Percentiles rank a stretch among this genome's conserved stretches.
Evolutionary conservation across 345 rosid genomes (phyloP).

Genomic region (Raphanus sativus): DNA sequence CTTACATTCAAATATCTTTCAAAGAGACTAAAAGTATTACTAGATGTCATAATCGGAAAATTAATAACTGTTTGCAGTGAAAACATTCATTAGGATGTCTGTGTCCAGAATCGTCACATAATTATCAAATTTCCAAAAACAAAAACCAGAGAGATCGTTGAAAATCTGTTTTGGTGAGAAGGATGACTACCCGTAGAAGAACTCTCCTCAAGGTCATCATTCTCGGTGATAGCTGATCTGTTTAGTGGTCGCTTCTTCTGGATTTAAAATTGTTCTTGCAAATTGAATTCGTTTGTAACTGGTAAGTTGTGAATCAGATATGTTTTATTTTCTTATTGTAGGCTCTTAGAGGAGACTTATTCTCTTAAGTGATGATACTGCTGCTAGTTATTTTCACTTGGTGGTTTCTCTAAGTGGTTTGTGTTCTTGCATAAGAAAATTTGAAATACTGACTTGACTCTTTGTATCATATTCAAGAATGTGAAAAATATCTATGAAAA

Average conservation of each 20-base stretch:
- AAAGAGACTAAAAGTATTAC: not conserved
- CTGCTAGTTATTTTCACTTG: not conserved
- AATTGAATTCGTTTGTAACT: not conserved
- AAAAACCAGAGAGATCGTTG: too few species aligned
- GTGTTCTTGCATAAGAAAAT: not conserved
- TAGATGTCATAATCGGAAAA: not conserved
- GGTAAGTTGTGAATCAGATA: not conserved
- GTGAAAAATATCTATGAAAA: not conserved
- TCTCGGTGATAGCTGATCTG: slow-evolving; percentile 60
- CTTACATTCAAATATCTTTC: not conserved
- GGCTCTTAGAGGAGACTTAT: not conserved
- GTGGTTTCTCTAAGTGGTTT: not conserved
- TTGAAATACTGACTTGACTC: not conserved
- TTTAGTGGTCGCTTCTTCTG: not conserved
- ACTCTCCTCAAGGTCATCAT: slow-evolving; percentile 94
- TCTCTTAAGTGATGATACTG: slow-evolving; percentile 2
- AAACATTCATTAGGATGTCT: not conserved
- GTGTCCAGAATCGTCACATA: not conserved
- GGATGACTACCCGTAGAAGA: slow-evolving; percentile 57
- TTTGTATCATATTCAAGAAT: not conserved
- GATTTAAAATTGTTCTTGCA: not conserved
- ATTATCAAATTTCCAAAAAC: too few species aligned
- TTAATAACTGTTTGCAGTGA: not conserved
- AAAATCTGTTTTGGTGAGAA: too few species aligned
- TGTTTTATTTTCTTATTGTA: not conserved